Evolutionary conservation across 768 basidiomycete species (phyloP).

Genomic region (Lentinula boryana): DNA sequence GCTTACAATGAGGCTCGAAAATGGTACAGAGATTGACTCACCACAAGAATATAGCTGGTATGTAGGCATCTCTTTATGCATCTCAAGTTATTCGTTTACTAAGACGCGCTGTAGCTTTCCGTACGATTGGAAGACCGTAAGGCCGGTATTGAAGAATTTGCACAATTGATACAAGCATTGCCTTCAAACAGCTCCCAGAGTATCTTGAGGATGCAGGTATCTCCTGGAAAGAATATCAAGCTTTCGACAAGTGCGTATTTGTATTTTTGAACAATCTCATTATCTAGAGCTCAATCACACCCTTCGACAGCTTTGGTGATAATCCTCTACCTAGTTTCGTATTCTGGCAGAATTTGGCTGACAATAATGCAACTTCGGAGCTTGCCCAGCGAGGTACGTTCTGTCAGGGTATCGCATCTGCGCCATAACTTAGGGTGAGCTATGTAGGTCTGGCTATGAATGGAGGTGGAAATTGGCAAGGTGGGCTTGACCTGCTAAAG

Average conservation of each 20-base stretch:
- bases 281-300: not conserved
- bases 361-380: not conserved
- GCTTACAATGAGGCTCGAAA: not conserved
- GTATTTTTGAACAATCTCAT: not conserved
- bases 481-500: slow-evolving; percentile 3
- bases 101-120: not conserved
- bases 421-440: not conserved
- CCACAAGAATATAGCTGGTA: slow-evolving; percentile 2
- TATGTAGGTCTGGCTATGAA: slow-evolving; percentile 2
- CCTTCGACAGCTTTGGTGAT: not conserved
- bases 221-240: slow-evolving; percentile 4
- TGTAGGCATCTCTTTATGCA: not conserved
- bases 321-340: slow-evolving; percentile 2
- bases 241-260: slow-evolving; percentile 2
- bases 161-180: not conserved
- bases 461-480: slow-evolving; percentile 8
- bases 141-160: not conserved
- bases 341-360: not conserved
- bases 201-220: slow-evolving; percentile 5
- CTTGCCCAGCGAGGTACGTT: slow-evolving; percentile 3
- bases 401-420: not conserved
- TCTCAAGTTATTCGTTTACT: not conserved
- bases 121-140: slow-evolving; percentile 5
- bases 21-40: slow-evolving; percentile 2
- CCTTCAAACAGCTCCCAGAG: not conserved